Percentiles rank a stretch among this genome's conserved stretches.
Conservation (phyloP, 495 filamentous ascomycete genomes). For the Aspergillus homomorphus region DNA sequence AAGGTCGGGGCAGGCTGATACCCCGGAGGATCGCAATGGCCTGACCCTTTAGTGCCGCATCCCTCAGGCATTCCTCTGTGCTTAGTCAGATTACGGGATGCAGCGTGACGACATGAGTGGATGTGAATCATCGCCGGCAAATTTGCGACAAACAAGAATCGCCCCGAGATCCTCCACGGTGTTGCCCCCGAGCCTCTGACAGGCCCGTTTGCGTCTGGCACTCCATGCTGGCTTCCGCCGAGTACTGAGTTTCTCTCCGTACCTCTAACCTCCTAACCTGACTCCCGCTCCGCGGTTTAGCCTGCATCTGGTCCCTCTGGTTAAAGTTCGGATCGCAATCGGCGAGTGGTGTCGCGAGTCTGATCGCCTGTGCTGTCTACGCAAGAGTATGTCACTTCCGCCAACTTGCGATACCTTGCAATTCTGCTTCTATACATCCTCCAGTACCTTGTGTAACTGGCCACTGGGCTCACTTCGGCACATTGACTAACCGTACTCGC, state of each 20-base stretch:
- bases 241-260: not conserved
- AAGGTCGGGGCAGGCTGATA: too few species aligned
- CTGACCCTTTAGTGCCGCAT: not conserved
- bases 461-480: not conserved
- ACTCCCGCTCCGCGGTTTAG: constrained; percentile 1
- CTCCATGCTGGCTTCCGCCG: constrained; percentile 20
- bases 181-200: constrained; percentile 26
- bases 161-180: constrained; percentile 31
- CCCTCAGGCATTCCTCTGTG: not conserved
- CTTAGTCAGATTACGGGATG: constrained; percentile 19
- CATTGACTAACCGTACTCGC: not conserved
- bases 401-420: not conserved
- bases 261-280: not conserved
- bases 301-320: not conserved
- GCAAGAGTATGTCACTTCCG: not conserved
- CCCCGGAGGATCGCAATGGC: too few species aligned
- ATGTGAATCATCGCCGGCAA: constrained; percentile 25
- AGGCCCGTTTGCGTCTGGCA: constrained; percentile 24
- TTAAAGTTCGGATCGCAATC: not conserved
- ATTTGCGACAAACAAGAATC: constrained; percentile 13
- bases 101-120: constrained; percentile 27
- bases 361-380: not conserved
- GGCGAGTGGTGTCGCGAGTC: not conserved
- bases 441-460: not conserved
- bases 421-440: not conserved